Percentiles rank a stretch among this genome's conserved stretches.
phyloP scores from a whole-genome alignment of 805 yeast species.

The Cyberlindnera misumaiensis region DNA sequence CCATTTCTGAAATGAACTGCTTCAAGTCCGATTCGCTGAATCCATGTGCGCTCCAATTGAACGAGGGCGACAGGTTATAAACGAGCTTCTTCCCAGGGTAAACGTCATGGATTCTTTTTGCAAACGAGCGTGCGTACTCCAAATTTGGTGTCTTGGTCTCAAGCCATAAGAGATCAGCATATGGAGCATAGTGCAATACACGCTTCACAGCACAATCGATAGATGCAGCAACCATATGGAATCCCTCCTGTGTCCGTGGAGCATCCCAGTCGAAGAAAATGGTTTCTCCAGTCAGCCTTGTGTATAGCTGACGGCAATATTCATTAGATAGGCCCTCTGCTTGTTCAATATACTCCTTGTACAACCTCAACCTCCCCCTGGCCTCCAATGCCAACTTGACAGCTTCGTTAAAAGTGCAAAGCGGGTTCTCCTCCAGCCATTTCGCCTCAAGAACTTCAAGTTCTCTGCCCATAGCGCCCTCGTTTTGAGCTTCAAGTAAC shows the following conservation, averaged over 20 bases:
- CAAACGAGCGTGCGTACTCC: conserved; percentile 37
- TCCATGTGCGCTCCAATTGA: conserved; percentile 56
- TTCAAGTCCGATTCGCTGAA: conserved; percentile 39
- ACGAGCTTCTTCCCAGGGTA: conserved; percentile 51
- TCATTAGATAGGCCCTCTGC: conserved; percentile 10
- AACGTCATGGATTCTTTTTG: conserved; percentile 37
- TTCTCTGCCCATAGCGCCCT: conserved; percentile 29
- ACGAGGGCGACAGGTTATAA: conserved; percentile 54
- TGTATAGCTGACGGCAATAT: conserved; percentile 15
- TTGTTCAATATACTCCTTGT: conserved; percentile 20
- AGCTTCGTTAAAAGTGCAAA: conserved; percentile 46
- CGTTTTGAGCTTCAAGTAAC: conserved; percentile 34
- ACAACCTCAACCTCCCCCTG: conserved; percentile 23
- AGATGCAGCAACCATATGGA: conserved; percentile 42
- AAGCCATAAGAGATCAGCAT: conserved; percentile 54
- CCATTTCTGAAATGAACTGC: conserved; percentile 46
- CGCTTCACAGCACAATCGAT: conserved; percentile 49
- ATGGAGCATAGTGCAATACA: conserved; percentile 48
- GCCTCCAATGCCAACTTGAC: conserved; percentile 24
- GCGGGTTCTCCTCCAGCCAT: conserved; percentile 38
- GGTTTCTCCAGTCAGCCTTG: conserved; percentile 25
- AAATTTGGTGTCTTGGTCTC: conserved; percentile 56
- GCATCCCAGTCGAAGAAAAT: conserved; percentile 52
- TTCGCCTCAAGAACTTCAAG: conserved; percentile 35
- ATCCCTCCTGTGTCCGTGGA: conserved; percentile 53